Percentiles rank a stretch among this genome's conserved stretches.
Conservation (phyloP, 805 yeast genomes). For the Saccharomyces mikatae region DNA sequence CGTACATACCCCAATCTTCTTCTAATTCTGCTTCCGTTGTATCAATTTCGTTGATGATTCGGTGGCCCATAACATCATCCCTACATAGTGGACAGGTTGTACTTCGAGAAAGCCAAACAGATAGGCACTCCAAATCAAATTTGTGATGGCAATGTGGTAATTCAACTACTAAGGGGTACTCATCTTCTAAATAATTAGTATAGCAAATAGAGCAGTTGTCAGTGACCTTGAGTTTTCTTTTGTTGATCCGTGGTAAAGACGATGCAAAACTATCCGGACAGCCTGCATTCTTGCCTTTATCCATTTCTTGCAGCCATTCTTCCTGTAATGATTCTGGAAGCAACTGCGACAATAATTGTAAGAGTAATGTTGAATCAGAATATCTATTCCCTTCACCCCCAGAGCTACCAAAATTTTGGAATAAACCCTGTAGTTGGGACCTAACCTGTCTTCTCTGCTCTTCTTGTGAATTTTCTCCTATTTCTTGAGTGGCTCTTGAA, state of each 20-base stretch:
- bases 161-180: conserved; percentile 70
- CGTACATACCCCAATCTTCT: conserved; percentile 76
- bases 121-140: conserved; percentile 84
- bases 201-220: conserved; percentile 73
- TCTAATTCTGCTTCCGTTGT: conserved; percentile 54
- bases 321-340: conserved; percentile 23
- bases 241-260: conserved; percentile 61
- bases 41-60: conserved; percentile 21
- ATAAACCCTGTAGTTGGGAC: conserved; percentile 16
- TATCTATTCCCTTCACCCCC: conserved; percentile 7
- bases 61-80: conserved; percentile 52
- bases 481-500: conserved; percentile 1
- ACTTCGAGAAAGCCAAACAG: conserved; percentile 75
- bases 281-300: conserved; percentile 35
- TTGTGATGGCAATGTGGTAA: conserved; percentile 71
- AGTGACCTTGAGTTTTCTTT: conserved; percentile 30
- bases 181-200: conserved; percentile 57
- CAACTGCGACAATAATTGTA: conserved; percentile 15
- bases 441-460: conserved; percentile 19
- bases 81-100: conserved; percentile 84
- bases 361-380: conserved; percentile 1
- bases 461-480: conserved; percentile 1
- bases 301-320: conserved; percentile 24
- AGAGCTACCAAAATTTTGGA: conserved; percentile 9
- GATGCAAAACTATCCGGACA: conserved; percentile 68